These are phyloP conservation scores for Oryza meridionalis DNA, from an alignment of 176 grass and related monocot genomes.

Conservation along the genomic window DNA sequence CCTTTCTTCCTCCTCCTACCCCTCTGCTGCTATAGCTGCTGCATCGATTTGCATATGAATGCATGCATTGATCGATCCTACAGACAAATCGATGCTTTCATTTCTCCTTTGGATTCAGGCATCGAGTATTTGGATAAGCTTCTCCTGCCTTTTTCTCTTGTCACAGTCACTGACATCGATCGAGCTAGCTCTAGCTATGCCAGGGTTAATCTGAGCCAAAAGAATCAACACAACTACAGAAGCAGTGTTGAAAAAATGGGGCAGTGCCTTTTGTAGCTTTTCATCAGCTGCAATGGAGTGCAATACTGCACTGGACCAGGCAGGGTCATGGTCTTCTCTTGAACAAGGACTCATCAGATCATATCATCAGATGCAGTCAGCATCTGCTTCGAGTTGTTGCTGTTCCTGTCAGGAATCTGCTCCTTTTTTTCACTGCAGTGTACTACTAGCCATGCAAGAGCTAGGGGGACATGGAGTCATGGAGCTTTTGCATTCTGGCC, in stretches of 20 bases:
- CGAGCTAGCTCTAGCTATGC: not conserved
- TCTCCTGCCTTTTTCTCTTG: not conserved
- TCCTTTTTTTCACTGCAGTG: not conserved
- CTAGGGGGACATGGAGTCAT: conserved; percentile 12
- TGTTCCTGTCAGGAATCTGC: conserved; percentile 40
- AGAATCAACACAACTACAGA: not conserved
- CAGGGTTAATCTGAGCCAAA: not conserved
- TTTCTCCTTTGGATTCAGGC: conserved; percentile 4
- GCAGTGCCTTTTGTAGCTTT: not conserved
- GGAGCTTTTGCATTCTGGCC: not conserved
- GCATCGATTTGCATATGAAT: not conserved
- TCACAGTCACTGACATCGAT: not conserved
- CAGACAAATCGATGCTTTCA: not conserved
- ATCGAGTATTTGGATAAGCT: conserved; percentile 44
- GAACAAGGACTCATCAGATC: not conserved
- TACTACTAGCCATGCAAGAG: not conserved
- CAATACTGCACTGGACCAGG: not conserved
- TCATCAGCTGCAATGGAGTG: not conserved
- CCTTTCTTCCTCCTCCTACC: conserved; percentile 10
- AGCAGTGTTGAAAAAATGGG: conserved; percentile 11
- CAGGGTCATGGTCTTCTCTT: not conserved
- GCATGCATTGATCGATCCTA: not conserved
- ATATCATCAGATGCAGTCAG: not conserved
- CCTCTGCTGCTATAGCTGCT: not conserved
- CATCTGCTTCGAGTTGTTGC: conserved; percentile 31